Evolutionary conservation across 163 green algal genomes (phyloP), one percentile per base, ranked within the genome.

Genomic region (Prototheca stagnorum): DNA sequence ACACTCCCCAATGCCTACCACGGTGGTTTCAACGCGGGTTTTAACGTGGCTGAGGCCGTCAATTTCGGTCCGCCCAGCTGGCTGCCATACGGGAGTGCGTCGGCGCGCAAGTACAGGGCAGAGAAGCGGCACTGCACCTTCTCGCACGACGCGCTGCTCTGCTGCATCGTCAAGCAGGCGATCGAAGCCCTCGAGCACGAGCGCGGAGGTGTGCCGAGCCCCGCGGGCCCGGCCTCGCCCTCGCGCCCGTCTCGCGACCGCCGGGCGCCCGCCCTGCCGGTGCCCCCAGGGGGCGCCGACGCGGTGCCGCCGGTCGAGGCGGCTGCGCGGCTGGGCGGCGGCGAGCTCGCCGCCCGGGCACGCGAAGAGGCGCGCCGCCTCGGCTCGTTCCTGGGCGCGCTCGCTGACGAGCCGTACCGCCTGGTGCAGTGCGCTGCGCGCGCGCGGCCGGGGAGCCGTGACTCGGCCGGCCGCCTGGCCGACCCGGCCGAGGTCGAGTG

Each of bases 1-100:
- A 89, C 79, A 26, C 84, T 81, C 49, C 79, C 79, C 14, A 62
- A 79, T 31, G 68, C 70, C 3, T 89, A 84, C 62, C 79, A 89
- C 53, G 57, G 55, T 19, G 79, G 79, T 22, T 89, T 89, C 57
- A 79, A 79, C 60, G 72, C 63, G 23, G 67, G 72, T 24, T 77
- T 82, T 48, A 82, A 82, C 48, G 66, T 55, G 43, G 73, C 70
- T 3, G 73, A 82, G 55, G 72, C 73, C 20, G 73, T 81, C 20
- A 81, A 81, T 39, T 81, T 81, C 66, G 73, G 50, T 11, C 65
- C 73, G 2, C 63, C 70, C 4, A 35, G 61, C 35, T 81, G 73
- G 73, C 46, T 81, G 26, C 71, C 63, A 7, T 70, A 57, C 49
- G 82, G 78, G 48, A 72, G 56, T 23, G 73, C 76, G 44, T 63